phyloP scores from a whole-genome alignment of 768 basidiomycete genomes.

The Pholiota conissans region DNA sequence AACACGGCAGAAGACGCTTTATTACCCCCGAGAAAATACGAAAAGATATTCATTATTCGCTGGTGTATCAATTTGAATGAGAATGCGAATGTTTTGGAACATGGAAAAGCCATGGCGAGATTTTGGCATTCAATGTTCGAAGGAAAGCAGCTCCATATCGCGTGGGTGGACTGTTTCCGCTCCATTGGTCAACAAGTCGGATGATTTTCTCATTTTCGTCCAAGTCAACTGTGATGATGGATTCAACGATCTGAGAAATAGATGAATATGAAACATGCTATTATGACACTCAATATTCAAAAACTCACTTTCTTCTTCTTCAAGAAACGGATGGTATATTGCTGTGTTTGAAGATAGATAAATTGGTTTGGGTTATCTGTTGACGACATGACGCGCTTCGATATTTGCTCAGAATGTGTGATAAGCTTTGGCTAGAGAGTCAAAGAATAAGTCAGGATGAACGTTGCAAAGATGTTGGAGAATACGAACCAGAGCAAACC shows the following conservation, averaged over 20 bases:
- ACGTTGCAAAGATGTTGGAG: neutral
- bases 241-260: slow-evolving; percentile 64
- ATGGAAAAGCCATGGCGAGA: slow-evolving; percentile 52
- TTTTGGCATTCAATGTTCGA: slow-evolving; percentile 49
- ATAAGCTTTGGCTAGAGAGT: slow-evolving; percentile 51
- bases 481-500: slow-evolving; percentile 49
- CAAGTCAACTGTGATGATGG: slow-evolving; percentile 61
- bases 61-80: neutral
- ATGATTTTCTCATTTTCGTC: slow-evolving; percentile 66
- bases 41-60: neutral
- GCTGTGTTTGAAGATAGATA: slow-evolving; percentile 58
- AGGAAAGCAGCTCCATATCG: slow-evolving; percentile 48
- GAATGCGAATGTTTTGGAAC: slow-evolving; percentile 38
- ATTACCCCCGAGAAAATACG: no score
- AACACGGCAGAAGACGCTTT: no score
- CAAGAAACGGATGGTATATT: slow-evolving; percentile 55
- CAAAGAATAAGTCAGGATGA: slow-evolving; percentile 3
- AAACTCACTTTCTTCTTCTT: slow-evolving; percentile 49
- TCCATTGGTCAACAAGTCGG: slow-evolving; percentile 59
- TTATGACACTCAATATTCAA: neutral
- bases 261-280: no score
- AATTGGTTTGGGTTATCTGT: slow-evolving; percentile 59
- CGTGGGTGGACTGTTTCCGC: slow-evolving; percentile 52
- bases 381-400: slow-evolving; percentile 58
- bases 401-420: slow-evolving; percentile 48